phyloP scores from a whole-genome alignment of 148 eudicot genomes.

The Vaccinium vitisidaea region DNA sequence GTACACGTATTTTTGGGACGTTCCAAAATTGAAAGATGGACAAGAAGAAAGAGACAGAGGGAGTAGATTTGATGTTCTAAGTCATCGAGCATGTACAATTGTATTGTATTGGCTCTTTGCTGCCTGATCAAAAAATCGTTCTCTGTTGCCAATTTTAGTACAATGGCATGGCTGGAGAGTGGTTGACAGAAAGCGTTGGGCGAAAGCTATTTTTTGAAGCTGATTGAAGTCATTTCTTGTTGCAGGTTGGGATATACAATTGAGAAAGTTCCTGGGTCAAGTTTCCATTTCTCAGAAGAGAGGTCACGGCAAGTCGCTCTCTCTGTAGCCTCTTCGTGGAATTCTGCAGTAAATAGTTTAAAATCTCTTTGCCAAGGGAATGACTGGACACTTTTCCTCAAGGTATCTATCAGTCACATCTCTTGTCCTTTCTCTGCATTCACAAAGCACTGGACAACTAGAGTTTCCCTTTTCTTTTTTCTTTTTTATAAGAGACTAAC shows the following conservation, averaged over 20 bases:
- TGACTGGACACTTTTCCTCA: constrained; percentile 62
- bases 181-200: background rate
- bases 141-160: constrained; percentile 6
- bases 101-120: background rate
- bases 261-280: constrained; percentile 73
- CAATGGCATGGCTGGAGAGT: background rate
- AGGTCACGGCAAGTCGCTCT: constrained; percentile 49
- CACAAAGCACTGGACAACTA: background rate
- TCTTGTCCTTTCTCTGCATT: constrained; percentile 4
- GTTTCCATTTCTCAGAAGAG: constrained; percentile 68
- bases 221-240: constrained; percentile 12
- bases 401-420: constrained; percentile 40
- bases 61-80: background rate
- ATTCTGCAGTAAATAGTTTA: constrained; percentile 46
- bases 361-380: constrained; percentile 71
- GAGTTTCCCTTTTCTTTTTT: background rate
- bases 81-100: background rate
- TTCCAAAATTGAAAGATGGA: background rate
- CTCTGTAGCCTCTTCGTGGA: constrained; percentile 62
- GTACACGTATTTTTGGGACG: background rate
- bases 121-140: background rate
- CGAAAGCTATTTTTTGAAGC: constrained; percentile 7
- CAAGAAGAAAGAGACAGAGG: background rate
- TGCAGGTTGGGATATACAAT: constrained; percentile 77
- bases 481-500: background rate